Evolutionary conservation across 768 basidiomycete genomes (phyloP).

Genomic region (Rhizopogon salebrosus): DNA sequence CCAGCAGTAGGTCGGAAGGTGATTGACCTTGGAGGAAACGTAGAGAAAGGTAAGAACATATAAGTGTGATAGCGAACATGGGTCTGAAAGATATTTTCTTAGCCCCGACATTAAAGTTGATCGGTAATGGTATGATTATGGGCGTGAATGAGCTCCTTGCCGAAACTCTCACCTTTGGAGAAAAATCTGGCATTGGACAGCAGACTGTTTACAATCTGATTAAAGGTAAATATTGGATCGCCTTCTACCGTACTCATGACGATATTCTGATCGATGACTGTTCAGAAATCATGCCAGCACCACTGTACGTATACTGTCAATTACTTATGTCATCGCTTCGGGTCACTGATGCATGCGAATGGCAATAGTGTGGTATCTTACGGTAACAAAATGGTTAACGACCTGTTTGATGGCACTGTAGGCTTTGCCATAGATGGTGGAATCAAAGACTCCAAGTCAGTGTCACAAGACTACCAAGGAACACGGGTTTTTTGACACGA

Average conservation of each 20-base stretch:
- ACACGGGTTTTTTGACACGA: constrained; percentile 5
- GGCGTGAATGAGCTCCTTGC: constrained; percentile 76
- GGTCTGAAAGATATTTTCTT: constrained; percentile 1
- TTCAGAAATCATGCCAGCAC: constrained; percentile 65
- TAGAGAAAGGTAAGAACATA: constrained; percentile 61
- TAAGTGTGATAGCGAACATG: neutral
- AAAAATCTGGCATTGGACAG: constrained; percentile 76
- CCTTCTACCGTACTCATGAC: neutral
- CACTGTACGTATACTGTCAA: constrained; percentile 33
- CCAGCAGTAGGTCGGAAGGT: constrained; percentile 76
- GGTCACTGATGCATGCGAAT: constrained; percentile 1
- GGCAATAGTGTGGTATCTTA: constrained; percentile 45
- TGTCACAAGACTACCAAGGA: neutral
- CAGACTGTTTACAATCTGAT: constrained; percentile 51
- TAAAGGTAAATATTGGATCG: constrained; percentile 38
- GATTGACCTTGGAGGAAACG: constrained; percentile 77
- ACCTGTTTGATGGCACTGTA: constrained; percentile 65
- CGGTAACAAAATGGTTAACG: constrained; percentile 63
- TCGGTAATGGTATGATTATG: constrained; percentile 75
- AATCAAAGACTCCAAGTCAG: constrained; percentile 74
- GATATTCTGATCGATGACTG: constrained; percentile 12
- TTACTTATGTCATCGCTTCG: neutral
- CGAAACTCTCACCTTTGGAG: constrained; percentile 80
- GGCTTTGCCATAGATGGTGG: constrained; percentile 87
- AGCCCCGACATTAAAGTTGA: constrained; percentile 72